These are phyloP conservation scores for Saccharomycopsis javanensis DNA, from an alignment of 805 yeast genomes.

Conservation along the genomic window DNA sequence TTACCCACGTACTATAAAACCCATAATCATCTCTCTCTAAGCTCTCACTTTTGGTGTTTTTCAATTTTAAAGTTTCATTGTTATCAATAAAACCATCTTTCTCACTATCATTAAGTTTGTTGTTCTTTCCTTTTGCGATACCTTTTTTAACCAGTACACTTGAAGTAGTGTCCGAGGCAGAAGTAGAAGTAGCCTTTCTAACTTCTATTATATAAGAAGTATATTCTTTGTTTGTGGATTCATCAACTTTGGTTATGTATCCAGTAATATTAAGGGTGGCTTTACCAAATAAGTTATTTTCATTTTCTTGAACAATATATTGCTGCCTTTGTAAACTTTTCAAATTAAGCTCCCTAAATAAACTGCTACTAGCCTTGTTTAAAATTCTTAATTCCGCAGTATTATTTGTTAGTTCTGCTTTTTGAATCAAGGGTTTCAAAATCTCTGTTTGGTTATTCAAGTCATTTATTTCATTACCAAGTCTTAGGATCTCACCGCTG, in stretches of 20 bases:
- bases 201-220: conserved; percentile 72
- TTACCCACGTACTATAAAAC: conserved; percentile 46
- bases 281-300: conserved; percentile 63
- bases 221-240: conserved; percentile 43
- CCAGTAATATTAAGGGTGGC: conserved; percentile 42
- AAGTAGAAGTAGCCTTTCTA: background rate
- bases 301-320: conserved; percentile 72
- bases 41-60: conserved; percentile 22
- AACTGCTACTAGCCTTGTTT: conserved; percentile 53
- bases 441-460: conserved; percentile 54
- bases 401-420: conserved; percentile 81
- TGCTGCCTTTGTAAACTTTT: conserved; percentile 74
- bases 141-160: background rate
- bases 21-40: background rate
- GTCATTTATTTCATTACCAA: conserved; percentile 47
- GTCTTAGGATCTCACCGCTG: conserved; percentile 54
- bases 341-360: conserved; percentile 61
- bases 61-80: conserved; percentile 45
- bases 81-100: conserved; percentile 21
- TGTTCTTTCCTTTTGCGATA: conserved; percentile 33
- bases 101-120: conserved; percentile 20
- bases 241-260: conserved; percentile 41
- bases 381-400: conserved; percentile 57
- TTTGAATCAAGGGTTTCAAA: conserved; percentile 55
- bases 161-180: background rate